Percentiles rank a stretch among this genome's conserved stretches.
Evolutionary conservation across 495 filamentous ascomycete genomes (phyloP).

Genomic region (Neurospora africana): DNA sequence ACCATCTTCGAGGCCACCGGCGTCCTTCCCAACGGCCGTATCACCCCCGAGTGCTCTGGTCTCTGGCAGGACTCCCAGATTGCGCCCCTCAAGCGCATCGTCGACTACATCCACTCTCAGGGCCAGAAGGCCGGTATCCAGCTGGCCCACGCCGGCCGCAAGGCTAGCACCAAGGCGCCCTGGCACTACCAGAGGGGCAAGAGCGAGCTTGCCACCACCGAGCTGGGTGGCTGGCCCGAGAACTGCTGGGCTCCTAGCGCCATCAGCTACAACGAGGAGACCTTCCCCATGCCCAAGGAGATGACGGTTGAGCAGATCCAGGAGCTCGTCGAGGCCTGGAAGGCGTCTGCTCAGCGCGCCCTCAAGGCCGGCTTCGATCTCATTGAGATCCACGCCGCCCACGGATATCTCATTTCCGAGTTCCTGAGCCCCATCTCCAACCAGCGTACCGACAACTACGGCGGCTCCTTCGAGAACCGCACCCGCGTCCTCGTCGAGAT

Average conservation of each 20-base stretch:
- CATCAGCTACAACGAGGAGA: constrained; percentile 35
- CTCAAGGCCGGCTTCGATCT: constrained; percentile 58
- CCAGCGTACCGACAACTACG: constrained; percentile 44
- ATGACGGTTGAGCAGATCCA: constrained; percentile 54
- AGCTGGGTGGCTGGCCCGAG: constrained; percentile 56
- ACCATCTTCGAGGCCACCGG: constrained; percentile 60
- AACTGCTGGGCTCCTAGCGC: constrained; percentile 43
- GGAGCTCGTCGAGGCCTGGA: constrained; percentile 50
- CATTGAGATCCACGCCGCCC: constrained; percentile 53
- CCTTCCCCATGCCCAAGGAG: constrained; percentile 40
- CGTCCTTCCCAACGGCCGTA: constrained; percentile 58
- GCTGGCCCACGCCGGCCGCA: constrained; percentile 64
- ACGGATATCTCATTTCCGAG: constrained; percentile 54
- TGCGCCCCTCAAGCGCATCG: constrained; percentile 48
- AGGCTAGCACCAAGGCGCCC: constrained; percentile 53
- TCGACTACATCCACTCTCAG: constrained; percentile 52
- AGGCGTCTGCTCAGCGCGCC: constrained; percentile 46
- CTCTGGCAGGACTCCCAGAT: constrained; percentile 65
- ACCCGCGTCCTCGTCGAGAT: constrained; percentile 37
- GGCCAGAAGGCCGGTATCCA: constrained; percentile 60
- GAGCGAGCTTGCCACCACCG: constrained; percentile 34
- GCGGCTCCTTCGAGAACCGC: constrained; percentile 49
- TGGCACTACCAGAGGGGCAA: constrained; percentile 31
- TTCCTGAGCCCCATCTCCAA: constrained; percentile 57
- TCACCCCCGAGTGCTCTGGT: constrained; percentile 58